phyloP scores from a whole-genome alignment of 352 stramenopile species.

The Phytophthora hibernalis region DNA sequence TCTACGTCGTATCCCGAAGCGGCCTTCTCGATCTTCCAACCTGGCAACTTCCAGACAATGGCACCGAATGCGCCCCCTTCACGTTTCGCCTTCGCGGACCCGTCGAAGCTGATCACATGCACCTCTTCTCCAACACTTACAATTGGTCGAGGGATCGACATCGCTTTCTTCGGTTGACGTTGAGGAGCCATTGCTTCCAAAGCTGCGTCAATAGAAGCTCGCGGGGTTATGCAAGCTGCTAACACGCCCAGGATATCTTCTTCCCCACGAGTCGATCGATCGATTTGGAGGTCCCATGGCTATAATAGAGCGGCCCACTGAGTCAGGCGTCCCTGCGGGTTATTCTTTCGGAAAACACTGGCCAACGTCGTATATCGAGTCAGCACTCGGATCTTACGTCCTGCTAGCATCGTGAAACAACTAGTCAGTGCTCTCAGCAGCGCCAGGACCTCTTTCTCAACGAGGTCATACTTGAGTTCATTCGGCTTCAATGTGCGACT shows the following conservation, averaged over 20 bases:
- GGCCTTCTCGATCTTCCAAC: background rate
- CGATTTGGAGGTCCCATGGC: slow-evolving; percentile 4
- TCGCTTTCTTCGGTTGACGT: background rate
- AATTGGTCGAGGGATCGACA: background rate
- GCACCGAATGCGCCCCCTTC: slow-evolving; percentile 2
- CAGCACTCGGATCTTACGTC: slow-evolving; percentile 2
- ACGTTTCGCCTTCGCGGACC: slow-evolving; percentile 8
- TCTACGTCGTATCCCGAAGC: slow-evolving; percentile 1
- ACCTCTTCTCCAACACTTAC: background rate
- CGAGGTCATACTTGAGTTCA: slow-evolving; percentile 19
- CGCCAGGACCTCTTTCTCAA: no score
- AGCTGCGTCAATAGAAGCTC: background rate
- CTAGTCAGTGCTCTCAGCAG: slow-evolving; percentile 11
- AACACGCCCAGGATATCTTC: background rate
- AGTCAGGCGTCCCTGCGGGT: background rate
- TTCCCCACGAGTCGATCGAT: background rate
- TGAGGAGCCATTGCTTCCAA: background rate
- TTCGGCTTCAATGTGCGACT: slow-evolving; percentile 24
- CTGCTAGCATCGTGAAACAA: slow-evolving; percentile 13
- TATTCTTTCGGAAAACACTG: slow-evolving; percentile 3
- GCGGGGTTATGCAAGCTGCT: background rate
- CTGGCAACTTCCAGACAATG: slow-evolving; percentile 18
- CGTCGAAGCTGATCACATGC: slow-evolving; percentile 12
- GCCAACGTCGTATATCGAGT: slow-evolving; percentile 7
- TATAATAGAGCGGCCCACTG: slow-evolving; percentile 4